Base-by-base conservation (phyloP, 768 basidiomycete species). In the Pleurotus salmoneostramineus region DNA sequence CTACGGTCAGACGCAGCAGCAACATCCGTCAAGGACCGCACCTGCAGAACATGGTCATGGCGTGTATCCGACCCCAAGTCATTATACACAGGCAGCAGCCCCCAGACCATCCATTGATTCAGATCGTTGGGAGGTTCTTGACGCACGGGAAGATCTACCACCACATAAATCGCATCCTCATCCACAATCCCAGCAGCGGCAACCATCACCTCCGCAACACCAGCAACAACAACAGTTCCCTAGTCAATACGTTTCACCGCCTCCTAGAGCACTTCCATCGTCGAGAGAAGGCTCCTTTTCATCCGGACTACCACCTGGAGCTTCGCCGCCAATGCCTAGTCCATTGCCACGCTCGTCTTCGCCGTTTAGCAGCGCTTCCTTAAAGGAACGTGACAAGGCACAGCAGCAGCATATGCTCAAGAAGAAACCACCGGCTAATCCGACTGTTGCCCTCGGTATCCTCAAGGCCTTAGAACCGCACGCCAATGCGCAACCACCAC, bases 401-500 rank as follows among this genome's bases (percentile, higher is more conserved):
- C 52, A 62, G 37, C 12, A 65, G 63, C 44, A 56, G 5, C 60
- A 60, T 36, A 33, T 49, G 60, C 36, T 65, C 65, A 63, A 64
- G 56, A 76, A 69, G 64, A 73, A 67, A 56, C 60, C 72, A 0
- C 69, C 37, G 27, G 43, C 21, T 21, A 32, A 68, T 0, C 65
- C 70, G 1, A 59, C 58, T 44, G 74, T 71, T 7, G 81, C 83
- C 0, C 67, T 86, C 11, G 81, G 79, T 15, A 85, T 88, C 46
- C 72, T 89, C 56, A 76, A 74, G 47, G 77, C 89, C 2, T 73
- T 91, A 12, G 88, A 91, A 56, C 86, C 89, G 0, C 77, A 71
- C 58, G 60, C 66, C 52, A 67, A 75, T 15, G 37, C 59, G 64
- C 58, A 64, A 64, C 6, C 64, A 65, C 17, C 60, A 62, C 36